Evolutionary conservation across 75 land plant species (phyloP).

Genomic region (Pseudotsuga menziesii): DNA sequence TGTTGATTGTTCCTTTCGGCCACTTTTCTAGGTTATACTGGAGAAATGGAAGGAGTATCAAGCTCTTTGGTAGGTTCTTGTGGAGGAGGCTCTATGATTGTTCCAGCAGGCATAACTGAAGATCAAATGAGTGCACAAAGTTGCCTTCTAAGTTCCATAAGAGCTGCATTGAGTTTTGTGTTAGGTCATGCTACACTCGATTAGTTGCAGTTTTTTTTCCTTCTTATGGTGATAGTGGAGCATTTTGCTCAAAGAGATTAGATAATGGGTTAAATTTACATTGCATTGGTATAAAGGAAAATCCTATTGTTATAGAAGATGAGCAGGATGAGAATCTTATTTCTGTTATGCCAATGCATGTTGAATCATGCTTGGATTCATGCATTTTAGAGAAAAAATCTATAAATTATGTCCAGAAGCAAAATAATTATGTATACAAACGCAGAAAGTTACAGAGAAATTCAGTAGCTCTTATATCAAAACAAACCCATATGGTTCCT

Average conservation of each 20-base stretch:
- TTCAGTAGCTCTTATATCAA: constrained; percentile 3
- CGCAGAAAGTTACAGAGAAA: constrained; percentile 6
- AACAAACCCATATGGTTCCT: not conserved
- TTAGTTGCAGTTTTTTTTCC: too few relatives aligned
- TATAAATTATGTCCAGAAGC: not conserved
- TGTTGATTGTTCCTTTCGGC: not conserved
- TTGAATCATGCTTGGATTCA: not conserved
- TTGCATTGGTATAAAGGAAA: not conserved
- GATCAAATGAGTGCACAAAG: constrained; percentile 4
- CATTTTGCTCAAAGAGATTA: not conserved
- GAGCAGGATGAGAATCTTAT: too few relatives aligned
- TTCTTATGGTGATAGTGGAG: not conserved
- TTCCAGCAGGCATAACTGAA: not conserved
- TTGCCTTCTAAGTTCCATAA: constrained; percentile 2
- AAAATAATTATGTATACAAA: constrained; percentile 5
- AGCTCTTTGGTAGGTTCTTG: not conserved
- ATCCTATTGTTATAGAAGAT: constrained; percentile 1
- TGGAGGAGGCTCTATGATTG: not conserved
- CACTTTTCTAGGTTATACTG: not conserved
- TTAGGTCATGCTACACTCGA: not conserved
- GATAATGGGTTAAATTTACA: not conserved
- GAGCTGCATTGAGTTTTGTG: constrained; percentile 6
- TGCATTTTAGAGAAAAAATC: not conserved
- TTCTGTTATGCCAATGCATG: not conserved
- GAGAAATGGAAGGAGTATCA: not conserved